Conservation (phyloP, 257 asterid genomes). For the Solanum rostratum region DNA sequence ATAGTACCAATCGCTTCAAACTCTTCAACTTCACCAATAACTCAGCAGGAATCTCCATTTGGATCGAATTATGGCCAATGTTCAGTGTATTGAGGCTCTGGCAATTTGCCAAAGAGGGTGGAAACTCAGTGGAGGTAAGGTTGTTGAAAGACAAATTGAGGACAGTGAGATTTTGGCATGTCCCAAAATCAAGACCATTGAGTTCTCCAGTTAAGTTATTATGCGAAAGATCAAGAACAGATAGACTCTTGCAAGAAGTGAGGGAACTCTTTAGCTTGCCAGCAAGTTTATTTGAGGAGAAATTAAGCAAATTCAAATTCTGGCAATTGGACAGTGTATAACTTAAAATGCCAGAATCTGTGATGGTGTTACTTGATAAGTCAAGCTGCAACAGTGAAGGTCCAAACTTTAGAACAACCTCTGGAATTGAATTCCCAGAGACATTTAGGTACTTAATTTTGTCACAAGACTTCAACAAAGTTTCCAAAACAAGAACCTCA, state of each 20-base stretch:
- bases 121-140: conserved; percentile 44
- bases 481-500: conserved; percentile 34
- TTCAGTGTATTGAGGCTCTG: conserved; percentile 44
- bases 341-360: conserved; percentile 32
- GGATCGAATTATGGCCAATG: conserved; percentile 42
- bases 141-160: conserved; percentile 53
- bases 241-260: conserved; percentile 44
- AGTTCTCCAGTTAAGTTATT: conserved; percentile 59
- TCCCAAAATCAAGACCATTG: conserved; percentile 31
- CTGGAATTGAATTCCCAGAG: conserved; percentile 50
- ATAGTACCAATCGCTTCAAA: conserved; percentile 37
- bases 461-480: conserved; percentile 32
- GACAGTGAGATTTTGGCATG: conserved; percentile 36
- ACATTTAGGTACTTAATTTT: conserved; percentile 41
- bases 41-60: conserved; percentile 42
- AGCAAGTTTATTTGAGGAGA: conserved; percentile 39
- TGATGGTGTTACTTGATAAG: conserved; percentile 45
- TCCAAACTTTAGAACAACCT: conserved; percentile 42
- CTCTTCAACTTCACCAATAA: conserved; percentile 35
- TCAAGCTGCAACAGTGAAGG: conserved; percentile 52
- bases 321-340: conserved; percentile 45
- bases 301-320: conserved; percentile 41
- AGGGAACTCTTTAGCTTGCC: conserved; percentile 36
- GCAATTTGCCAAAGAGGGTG: conserved; percentile 43
- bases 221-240: conserved; percentile 48